These are phyloP conservation scores for Alternaria solani DNA, from an alignment of 2,329 filamentous ascomycete genomes.

Conservation along the genomic window DNA sequence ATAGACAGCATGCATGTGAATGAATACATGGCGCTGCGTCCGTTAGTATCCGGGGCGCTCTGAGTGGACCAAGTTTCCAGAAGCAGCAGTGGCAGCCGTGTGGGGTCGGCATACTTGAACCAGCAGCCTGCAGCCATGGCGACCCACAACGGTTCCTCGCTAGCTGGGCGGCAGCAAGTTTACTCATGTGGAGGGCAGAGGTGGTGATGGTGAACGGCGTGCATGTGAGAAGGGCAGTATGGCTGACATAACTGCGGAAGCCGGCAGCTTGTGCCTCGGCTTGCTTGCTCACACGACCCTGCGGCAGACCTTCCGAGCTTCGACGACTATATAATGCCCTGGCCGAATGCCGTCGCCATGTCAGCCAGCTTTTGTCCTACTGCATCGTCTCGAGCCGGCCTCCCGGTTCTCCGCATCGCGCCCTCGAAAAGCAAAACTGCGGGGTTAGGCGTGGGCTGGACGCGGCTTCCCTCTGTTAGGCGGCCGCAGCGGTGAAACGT, in stretches of 20 bases:
- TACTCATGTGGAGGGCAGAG: neutral
- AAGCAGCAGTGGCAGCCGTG: conserved; percentile 28
- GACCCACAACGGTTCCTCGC: conserved; percentile 25
- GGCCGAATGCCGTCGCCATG: conserved; percentile 17
- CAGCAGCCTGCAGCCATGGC: neutral
- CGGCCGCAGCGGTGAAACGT: conserved; percentile 34
- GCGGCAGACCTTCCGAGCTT: conserved; percentile 13
- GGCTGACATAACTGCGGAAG: conserved; percentile 31
- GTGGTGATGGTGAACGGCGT: conserved; percentile 9
- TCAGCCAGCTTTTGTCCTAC: conserved; percentile 13
- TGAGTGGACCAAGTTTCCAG: conserved; percentile 27
- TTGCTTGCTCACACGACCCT: conserved; percentile 28
- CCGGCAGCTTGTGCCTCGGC: conserved; percentile 34
- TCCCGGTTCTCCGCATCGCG: conserved; percentile 28
- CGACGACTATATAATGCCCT: conserved; percentile 23
- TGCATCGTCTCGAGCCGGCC: conserved; percentile 15
- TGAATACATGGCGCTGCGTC: conserved; percentile 13
- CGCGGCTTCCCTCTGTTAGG: conserved; percentile 20
- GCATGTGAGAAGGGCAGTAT: conserved; percentile 34
- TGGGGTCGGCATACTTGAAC: conserved; percentile 17
- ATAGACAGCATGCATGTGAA: conserved; percentile 13
- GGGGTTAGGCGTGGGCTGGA: conserved; percentile 35
- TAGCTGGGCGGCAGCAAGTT: neutral
- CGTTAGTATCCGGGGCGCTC: conserved; percentile 14
- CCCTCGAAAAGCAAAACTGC: conserved; percentile 27